phyloP scores from a whole-genome alignment of 805 yeast genomes.

The Candida silvicultrix region DNA sequence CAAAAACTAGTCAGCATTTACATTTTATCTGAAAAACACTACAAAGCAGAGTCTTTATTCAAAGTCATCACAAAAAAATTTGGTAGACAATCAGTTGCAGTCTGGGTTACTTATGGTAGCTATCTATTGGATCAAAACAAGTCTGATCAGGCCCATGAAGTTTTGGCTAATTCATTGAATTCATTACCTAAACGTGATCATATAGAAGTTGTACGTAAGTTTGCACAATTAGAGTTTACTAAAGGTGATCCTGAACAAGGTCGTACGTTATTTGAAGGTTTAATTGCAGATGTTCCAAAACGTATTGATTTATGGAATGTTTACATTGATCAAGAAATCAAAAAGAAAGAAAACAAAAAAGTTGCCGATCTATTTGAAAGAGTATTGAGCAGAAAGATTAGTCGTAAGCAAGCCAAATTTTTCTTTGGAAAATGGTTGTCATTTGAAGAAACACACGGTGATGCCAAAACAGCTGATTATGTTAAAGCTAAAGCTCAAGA shows the following conservation, averaged over 20 bases:
- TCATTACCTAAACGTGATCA: slow-evolving; percentile 66
- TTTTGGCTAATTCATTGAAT: slow-evolving; percentile 70
- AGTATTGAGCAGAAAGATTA: slow-evolving; percentile 55
- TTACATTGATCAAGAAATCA: slow-evolving; percentile 89
- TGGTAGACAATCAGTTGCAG: slow-evolving; percentile 56
- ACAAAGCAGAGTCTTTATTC: slow-evolving; percentile 65
- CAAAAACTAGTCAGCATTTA: slow-evolving; percentile 73
- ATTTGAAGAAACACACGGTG: slow-evolving; percentile 65
- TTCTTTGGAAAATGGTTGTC: slow-evolving; percentile 90
- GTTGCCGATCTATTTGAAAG: slow-evolving; percentile 82
- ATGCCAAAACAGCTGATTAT: slow-evolving; percentile 65
- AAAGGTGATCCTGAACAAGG: slow-evolving; percentile 94
- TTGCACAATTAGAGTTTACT: slow-evolving; percentile 80
- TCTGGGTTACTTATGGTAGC: slow-evolving; percentile 82
- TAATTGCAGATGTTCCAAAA: slow-evolving; percentile 83
- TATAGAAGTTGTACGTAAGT: slow-evolving; percentile 76
- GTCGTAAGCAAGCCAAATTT: slow-evolving; percentile 87
- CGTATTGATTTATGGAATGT: slow-evolving; percentile 94
- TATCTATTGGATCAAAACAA: slow-evolving; percentile 56
- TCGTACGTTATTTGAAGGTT: slow-evolving; percentile 89
- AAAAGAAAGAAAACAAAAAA: slow-evolving; percentile 55
- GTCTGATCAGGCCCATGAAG: slow-evolving; percentile 56
- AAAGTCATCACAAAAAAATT: slow-evolving; percentile 70
- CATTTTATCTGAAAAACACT: slow-evolving; percentile 62
- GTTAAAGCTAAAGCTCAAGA: slow-evolving; percentile 90